A percentile compares a stretch with the other conserved stretches of the same genome.
These are phyloP conservation scores for Orobanche coerulescens DNA, from an alignment of 257 asterid species.

Conservation along the genomic window DNA sequence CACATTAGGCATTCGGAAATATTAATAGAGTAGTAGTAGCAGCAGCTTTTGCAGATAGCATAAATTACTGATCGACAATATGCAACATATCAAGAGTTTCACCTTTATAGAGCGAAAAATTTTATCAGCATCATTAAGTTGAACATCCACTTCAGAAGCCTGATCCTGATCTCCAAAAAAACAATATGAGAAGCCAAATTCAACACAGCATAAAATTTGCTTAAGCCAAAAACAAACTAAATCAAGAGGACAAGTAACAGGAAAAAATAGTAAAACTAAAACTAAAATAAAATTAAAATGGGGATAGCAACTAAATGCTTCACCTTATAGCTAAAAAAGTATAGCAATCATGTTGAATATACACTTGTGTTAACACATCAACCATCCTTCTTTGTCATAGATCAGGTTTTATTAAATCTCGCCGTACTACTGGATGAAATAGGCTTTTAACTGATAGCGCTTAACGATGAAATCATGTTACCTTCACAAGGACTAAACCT, in stretches of 20 bases:
- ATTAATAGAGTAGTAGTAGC: conserved; percentile 5
- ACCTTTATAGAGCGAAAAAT: conserved; percentile 76
- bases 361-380: neutral
- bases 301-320: neutral
- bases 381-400: neutral
- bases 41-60: conserved; percentile 10
- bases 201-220: neutral
- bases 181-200: conserved; percentile 8
- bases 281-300: neutral
- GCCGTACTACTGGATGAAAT: neutral
- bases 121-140: conserved; percentile 61
- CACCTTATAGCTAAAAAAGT: conserved; percentile 2
- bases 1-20: conserved; percentile 18
- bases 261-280: neutral
- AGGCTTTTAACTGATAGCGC: neutral
- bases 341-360: neutral
- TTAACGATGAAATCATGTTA: conserved; percentile 17
- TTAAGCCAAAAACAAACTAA: neutral
- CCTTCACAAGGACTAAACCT: conserved; percentile 71
- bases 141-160: conserved; percentile 50
- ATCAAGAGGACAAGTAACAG: neutral
- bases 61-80: neutral
- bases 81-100: conserved; percentile 14
- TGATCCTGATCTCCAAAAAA: conserved; percentile 53
- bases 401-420: conserved; percentile 9